Evolutionary conservation across 768 basidiomycete genomes (phyloP).

Genomic region (Psilocybe sp.): DNA sequence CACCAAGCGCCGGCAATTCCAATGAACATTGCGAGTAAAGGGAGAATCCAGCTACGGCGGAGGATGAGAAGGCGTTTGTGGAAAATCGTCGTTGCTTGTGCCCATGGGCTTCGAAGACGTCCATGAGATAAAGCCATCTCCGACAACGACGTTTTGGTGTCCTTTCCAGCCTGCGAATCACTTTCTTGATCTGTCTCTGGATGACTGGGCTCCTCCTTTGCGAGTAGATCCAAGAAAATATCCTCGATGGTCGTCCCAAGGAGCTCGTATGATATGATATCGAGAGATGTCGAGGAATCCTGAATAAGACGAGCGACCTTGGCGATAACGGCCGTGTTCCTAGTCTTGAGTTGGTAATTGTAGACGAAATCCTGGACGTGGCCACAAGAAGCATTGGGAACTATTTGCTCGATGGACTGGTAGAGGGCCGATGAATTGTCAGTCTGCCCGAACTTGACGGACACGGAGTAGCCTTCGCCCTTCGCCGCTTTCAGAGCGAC

Average conservation of each 20-base stretch:
- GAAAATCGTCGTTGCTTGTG: slow-evolving; percentile 72
- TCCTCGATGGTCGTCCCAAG: slow-evolving; percentile 77
- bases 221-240: slow-evolving; percentile 74
- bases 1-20: slow-evolving; percentile 64
- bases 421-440: slow-evolving; percentile 13
- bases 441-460: slow-evolving; percentile 41
- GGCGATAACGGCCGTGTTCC: slow-evolving; percentile 52
- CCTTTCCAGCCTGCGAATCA: slow-evolving; percentile 9
- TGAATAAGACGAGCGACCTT: slow-evolving; percentile 54
- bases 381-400: slow-evolving; percentile 42
- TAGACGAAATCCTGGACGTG: slow-evolving; percentile 37
- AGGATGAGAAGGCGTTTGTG: slow-evolving; percentile 66
- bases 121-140: slow-evolving; percentile 48
- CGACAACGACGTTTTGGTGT: slow-evolving; percentile 13
- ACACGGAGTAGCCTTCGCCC: slow-evolving; percentile 70
- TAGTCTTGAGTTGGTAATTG: slow-evolving; percentile 58
- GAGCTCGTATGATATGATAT: slow-evolving; percentile 58
- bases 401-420: slow-evolving; percentile 38
- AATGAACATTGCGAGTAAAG: slow-evolving; percentile 48
- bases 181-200: slow-evolving; percentile 11
- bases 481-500: slow-evolving; percentile 67
- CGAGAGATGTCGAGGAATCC: slow-evolving; percentile 29
- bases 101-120: slow-evolving; percentile 49
- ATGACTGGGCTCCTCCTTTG: slow-evolving; percentile 30
- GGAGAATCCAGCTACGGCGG: slow-evolving; percentile 67